phyloP scores from a whole-genome alignment of 2,329 filamentous ascomycete genomes.

The Colletotrichum truncatum region DNA sequence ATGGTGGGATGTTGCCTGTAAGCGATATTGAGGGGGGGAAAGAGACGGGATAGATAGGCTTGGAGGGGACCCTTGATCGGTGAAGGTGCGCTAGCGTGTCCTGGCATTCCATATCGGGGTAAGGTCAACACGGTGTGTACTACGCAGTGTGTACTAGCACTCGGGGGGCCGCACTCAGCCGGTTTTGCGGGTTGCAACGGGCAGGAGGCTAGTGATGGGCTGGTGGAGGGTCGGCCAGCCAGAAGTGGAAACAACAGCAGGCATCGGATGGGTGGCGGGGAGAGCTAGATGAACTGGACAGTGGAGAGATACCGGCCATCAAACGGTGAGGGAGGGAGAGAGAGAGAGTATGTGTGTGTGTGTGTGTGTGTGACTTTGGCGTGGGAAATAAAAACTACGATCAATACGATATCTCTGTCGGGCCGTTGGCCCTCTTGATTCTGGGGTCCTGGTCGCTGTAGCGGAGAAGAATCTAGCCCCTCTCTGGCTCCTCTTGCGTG shows the following conservation, averaged over 20 bases:
- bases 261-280: background rate
- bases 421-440: slow-evolving; percentile 4
- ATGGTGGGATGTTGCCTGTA: slow-evolving; percentile 22
- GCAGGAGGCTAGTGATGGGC: background rate
- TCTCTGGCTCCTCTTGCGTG: background rate
- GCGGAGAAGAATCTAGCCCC: slow-evolving; percentile 5
- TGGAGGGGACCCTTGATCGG: background rate
- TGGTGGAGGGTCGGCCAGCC: background rate
- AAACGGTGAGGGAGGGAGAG: background rate
- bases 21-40: background rate
- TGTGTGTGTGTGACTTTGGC: no score
- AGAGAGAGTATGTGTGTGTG: no score
- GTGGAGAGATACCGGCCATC: background rate
- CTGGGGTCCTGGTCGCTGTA: slow-evolving; percentile 12
- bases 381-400: no score
- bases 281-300: background rate
- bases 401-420: background rate
- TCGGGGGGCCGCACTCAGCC: no score
- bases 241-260: background rate
- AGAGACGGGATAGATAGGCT: background rate
- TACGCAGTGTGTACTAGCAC: no score
- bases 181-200: slow-evolving; percentile 1
- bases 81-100: background rate
- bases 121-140: no score
- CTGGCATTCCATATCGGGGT: no score